Evolutionary conservation across 176 grass and related monocot species (phyloP).

Genomic region (Carex kokanica): DNA sequence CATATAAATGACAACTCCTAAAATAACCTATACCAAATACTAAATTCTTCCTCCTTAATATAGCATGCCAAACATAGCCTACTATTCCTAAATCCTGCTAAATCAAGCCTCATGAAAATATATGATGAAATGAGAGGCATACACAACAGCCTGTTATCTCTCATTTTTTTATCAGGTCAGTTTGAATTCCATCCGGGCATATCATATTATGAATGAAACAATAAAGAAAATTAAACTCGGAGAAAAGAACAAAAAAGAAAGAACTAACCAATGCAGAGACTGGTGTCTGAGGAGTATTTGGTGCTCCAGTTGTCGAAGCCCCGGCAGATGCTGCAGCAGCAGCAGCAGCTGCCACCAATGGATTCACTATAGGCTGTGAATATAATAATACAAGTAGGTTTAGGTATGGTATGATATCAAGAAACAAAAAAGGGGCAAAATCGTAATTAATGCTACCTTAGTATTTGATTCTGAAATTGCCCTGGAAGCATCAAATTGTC

Average conservation of each 20-base stretch:
- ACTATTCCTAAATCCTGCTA: too few relatives aligned
- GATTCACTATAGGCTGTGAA: slow-evolving; percentile 74
- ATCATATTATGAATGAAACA: neutral
- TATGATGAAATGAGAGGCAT: too few relatives aligned
- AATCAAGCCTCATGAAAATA: too few relatives aligned
- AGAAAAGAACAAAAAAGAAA: slow-evolving; percentile 19
- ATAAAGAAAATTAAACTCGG: neutral
- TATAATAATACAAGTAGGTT: slow-evolving; percentile 16
- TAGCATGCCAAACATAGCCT: too few relatives aligned
- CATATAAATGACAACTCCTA: too few relatives aligned
- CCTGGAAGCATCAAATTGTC: slow-evolving; percentile 86
- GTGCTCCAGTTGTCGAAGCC: slow-evolving; percentile 38
- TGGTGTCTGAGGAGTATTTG: slow-evolving; percentile 49
- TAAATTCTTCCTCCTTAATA: too few relatives aligned
- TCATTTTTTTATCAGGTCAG: neutral
- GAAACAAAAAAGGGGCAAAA: neutral
- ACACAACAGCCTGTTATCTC: neutral
- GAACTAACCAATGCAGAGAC: slow-evolving; percentile 64
- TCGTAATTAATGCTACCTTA: slow-evolving; percentile 52
- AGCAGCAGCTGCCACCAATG: slow-evolving; percentile 58
- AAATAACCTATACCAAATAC: too few relatives aligned
- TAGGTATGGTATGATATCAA: neutral
- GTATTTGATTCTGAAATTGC: slow-evolving; percentile 63
- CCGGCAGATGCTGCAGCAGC: slow-evolving; percentile 41
- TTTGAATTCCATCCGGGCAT: neutral